Evolutionary conservation across 345 rosid species (phyloP).

Genomic region (Orychophragmus violaceus): DNA sequence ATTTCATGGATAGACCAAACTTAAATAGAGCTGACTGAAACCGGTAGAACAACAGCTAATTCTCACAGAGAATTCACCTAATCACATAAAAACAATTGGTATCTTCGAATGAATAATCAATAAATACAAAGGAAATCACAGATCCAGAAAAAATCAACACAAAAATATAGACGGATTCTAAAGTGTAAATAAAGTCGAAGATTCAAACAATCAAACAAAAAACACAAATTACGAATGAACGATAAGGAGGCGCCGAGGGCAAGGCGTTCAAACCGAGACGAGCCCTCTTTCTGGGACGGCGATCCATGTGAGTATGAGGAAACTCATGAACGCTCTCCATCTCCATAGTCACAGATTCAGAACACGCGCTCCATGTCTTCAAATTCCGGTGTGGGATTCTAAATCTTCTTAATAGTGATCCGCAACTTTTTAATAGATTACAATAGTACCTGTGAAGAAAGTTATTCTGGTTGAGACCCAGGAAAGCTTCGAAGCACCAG

Average conservation of each 20-base stretch:
- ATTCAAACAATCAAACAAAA: not conserved
- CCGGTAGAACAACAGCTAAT: not conserved
- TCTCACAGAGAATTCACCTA: not conserved
- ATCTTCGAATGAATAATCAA: not conserved
- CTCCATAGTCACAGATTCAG: conserved; percentile 74
- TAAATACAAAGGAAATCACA: not conserved
- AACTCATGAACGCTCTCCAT: conserved; percentile 74
- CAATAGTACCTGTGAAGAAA: no score
- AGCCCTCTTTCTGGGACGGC: conserved; percentile 80
- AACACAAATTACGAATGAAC: not conserved
- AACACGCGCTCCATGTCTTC: no score
- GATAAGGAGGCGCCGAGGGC: conserved; percentile 33
- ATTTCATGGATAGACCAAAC: not conserved
- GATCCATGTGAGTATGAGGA: conserved; percentile 65
- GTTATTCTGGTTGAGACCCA: no score
- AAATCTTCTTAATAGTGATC: no score
- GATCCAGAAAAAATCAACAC: conserved; percentile 10
- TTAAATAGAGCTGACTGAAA: conserved; percentile 9
- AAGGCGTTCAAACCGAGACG: conserved; percentile 89
- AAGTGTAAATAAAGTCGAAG: not conserved
- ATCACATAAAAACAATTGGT: not conserved
- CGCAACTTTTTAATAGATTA: no score
- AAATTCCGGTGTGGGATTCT: no score
- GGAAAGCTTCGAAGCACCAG: no score
- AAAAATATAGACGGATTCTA: not conserved